A percentile compares a stretch with the other conserved stretches of the same genome.
phyloP scores from a whole-genome alignment of 805 yeast species.

The Saccharomycopsis schoenii region DNA sequence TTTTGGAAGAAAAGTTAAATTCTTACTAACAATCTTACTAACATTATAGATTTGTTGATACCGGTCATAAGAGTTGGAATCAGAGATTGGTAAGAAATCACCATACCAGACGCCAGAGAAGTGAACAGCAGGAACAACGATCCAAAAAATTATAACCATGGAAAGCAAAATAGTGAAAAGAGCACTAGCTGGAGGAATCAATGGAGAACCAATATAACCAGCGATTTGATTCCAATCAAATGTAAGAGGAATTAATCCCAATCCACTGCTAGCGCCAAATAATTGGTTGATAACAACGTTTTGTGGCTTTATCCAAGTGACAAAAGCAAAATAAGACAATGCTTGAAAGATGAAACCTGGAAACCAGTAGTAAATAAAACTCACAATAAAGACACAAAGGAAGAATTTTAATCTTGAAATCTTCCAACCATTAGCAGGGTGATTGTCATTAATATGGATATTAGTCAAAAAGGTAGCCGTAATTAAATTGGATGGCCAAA shows the following conservation, averaged over 20 bases:
- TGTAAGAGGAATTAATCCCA: constrained; percentile 57
- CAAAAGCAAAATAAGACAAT: constrained; percentile 51
- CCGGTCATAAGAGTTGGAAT: constrained; percentile 41
- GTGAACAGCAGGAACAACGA: constrained; percentile 43
- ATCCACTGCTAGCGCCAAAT: constrained; percentile 51
- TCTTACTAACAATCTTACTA: constrained; percentile 34
- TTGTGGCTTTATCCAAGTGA: constrained; percentile 51
- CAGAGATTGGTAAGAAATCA: constrained; percentile 47
- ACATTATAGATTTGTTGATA: constrained; percentile 42
- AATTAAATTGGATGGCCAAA: constrained; percentile 64
- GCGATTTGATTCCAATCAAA: constrained; percentile 63
- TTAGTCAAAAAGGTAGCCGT: constrained; percentile 46
- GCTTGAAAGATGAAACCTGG: constrained; percentile 53
- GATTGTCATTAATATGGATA: constrained; percentile 38
- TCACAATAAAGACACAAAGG: constrained; percentile 27
- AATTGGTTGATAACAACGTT: constrained; percentile 50
- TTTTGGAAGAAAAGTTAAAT: constrained; percentile 33
- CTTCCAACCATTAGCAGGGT: constrained; percentile 45
- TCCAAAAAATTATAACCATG: constrained; percentile 41
- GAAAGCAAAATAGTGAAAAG: constrained; percentile 35
- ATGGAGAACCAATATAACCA: constrained; percentile 49
- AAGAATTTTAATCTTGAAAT: constrained; percentile 43
- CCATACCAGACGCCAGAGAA: constrained; percentile 49
- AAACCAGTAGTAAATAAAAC: constrained; percentile 44
- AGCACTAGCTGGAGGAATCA: constrained; percentile 50